phyloP scores from a whole-genome alignment of 1,139 yeast genomes.

The Yamadazyma membranifaciens region DNA sequence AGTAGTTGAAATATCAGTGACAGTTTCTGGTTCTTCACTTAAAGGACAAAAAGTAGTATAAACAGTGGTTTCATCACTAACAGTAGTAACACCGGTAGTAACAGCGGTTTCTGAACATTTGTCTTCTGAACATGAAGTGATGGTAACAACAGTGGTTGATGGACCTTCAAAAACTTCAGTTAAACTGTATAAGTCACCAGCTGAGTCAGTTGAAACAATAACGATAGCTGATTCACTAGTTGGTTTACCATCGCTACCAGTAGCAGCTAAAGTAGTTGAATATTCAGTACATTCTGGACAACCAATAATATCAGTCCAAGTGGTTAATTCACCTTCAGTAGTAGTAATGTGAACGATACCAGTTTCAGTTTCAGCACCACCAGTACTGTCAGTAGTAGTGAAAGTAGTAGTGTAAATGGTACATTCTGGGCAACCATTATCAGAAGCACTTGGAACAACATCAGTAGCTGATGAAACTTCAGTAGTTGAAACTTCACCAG shows the following conservation, averaged over 20 bases:
- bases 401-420: constrained; percentile 11
- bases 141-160: constrained; percentile 30
- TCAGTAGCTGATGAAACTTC: constrained; percentile 2
- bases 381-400: constrained; percentile 10
- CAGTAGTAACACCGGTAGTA: constrained; percentile 20
- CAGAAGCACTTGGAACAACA: constrained; percentile 12
- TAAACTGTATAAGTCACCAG: constrained; percentile 8
- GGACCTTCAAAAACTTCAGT: constrained; percentile 10
- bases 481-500: constrained; percentile 1
- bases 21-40: constrained; percentile 8
- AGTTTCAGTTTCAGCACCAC: constrained; percentile 9
- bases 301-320: constrained; percentile 9
- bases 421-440: constrained; percentile 7
- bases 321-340: constrained; percentile 7
- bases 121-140: constrained; percentile 47
- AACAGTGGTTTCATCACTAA: constrained; percentile 24
- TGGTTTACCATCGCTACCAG: constrained; percentile 8
- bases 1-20: constrained; percentile 16
- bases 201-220: constrained; percentile 11
- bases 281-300: constrained; percentile 9
- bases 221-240: constrained; percentile 9
- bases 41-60: constrained; percentile 38
- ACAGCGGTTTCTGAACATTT: constrained; percentile 29
- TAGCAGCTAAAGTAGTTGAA: constrained; percentile 8
- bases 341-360: constrained; percentile 8